Conservation (phyloP, 495 filamentous ascomycete species). For the Penicillium tannophilum region DNA sequence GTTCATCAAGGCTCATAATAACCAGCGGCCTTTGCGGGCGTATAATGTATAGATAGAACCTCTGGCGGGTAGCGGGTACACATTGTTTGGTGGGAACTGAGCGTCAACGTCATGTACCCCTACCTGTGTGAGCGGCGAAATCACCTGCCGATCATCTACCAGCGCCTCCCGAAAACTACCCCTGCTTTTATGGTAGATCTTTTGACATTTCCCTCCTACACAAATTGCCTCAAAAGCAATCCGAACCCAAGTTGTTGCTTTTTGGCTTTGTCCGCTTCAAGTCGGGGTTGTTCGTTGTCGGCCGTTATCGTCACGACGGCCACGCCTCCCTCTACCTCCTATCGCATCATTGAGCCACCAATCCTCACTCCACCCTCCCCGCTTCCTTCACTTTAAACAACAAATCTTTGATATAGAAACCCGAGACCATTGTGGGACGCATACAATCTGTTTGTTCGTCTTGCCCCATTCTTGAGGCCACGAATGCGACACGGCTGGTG, state of each 20-base stretch:
- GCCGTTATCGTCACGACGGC: conserved; percentile 28
- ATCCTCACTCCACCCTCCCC: conserved; percentile 11
- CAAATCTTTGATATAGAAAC: not conserved
- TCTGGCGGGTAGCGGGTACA: conserved; percentile 20
- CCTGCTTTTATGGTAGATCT: conserved; percentile 4
- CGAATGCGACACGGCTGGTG: conserved; percentile 41
- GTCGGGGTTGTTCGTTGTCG: conserved; percentile 17
- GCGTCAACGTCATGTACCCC: conserved; percentile 25
- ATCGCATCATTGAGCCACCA: conserved; percentile 21
- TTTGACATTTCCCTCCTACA: not conserved
- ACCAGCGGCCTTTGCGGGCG: not conserved
- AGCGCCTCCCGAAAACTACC: conserved; percentile 16
- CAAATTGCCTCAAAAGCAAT: not conserved
- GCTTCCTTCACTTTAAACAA: conserved; percentile 2
- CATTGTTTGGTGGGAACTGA: not conserved
- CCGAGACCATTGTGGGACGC: not conserved
- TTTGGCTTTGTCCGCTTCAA: conserved; percentile 8
- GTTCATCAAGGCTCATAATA: not conserved
- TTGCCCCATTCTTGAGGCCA: conserved; percentile 25
- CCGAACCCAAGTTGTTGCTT: not conserved
- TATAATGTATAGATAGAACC: not conserved
- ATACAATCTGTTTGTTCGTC: conserved; percentile 9
- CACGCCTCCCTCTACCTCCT: conserved; percentile 20
- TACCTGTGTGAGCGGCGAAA: conserved; percentile 30
- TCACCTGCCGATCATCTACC: conserved; percentile 30